These are phyloP conservation scores for Podospora fimiseda DNA, from an alignment of 495 filamentous ascomycete species.

Conservation along the genomic window DNA sequence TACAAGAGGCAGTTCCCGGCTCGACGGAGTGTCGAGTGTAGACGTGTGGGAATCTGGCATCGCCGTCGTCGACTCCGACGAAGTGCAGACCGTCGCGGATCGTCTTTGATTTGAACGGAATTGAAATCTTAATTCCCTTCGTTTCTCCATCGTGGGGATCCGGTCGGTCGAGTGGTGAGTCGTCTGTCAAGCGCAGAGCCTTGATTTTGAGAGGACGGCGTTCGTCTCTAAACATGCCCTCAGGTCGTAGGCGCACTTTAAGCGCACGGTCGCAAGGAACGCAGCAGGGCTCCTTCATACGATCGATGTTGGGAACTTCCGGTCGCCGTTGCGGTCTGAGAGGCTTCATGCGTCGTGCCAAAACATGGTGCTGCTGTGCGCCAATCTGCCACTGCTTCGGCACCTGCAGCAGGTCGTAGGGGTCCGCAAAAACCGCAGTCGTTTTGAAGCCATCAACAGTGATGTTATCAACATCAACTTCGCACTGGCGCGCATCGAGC, in stretches of 20 bases:
- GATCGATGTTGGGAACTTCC: constrained; percentile 35
- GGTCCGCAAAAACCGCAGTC: constrained; percentile 61
- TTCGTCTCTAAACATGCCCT: constrained; percentile 29
- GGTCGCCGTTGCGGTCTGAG: constrained; percentile 49
- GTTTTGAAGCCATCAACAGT: constrained; percentile 64
- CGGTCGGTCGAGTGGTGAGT: constrained; percentile 22
- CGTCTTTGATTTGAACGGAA: constrained; percentile 68
- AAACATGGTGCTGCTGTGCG: constrained; percentile 73
- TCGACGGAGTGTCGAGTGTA: constrained; percentile 77
- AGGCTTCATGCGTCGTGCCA: constrained; percentile 57
- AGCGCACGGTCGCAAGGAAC: constrained; percentile 40
- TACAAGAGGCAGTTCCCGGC: constrained; percentile 70
- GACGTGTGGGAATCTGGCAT: constrained; percentile 78
- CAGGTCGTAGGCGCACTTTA: constrained; percentile 32
- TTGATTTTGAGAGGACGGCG: constrained; percentile 26
- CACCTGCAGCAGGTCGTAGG: constrained; percentile 60
- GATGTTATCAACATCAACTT: constrained; percentile 54
- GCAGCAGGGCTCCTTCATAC: constrained; percentile 31
- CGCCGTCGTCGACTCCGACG: constrained; percentile 71
- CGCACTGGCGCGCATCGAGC: constrained; percentile 82
- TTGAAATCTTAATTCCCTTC: constrained; percentile 41
- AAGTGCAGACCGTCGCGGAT: constrained; percentile 86
- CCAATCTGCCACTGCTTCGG: constrained; percentile 48
- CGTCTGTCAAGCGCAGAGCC: constrained; percentile 25
- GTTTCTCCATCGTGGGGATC: constrained; percentile 26